Base-by-base conservation (phyloP, 805 yeast species). In the Phaffomyces antillensis region DNA sequence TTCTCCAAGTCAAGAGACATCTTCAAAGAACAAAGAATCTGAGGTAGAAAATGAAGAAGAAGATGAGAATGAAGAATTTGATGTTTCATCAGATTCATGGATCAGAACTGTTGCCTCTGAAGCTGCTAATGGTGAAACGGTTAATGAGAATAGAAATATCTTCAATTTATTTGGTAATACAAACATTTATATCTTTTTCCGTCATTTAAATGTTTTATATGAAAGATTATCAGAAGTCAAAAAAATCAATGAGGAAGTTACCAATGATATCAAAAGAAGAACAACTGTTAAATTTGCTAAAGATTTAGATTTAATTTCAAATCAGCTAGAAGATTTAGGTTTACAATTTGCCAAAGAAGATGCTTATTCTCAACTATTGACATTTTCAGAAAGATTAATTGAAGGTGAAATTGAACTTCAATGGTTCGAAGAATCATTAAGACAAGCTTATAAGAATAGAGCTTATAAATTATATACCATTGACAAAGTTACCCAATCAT, bases 401-500 rank as follows among this genome's bases (percentile, higher is more conserved):
- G 93, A 87, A 52, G 96, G 96, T 26, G 93, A 88, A 33, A 67
- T 93, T 40, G 99, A 93, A 59, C 95, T 87, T 51, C 93, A 84
- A 63, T 82, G 89, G 84, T 95, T 86, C 63, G 99, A 93, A 68
- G 99, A 93, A 64, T 77, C 96, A 16, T 67, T 93, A 47, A 86
- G 99, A 51, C 97, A 91, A 70, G 96, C 95, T 0, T 93, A 86
- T 68, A 78, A 93, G 58, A 93, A 91, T 66, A 83, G 82, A 50
- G 99, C 98, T 0, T 93, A 86, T 70, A 88, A 88, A 62, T 67
- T 93, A 45, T 91, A 89, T 68, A 91, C 98, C 2, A 76, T 93
- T 49, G 97, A 93, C 63, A 93, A 90, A 66, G 95, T 90, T 24
- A 77, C 89, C 18, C 96, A 88, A 58, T 77, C 86, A 11, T 62